Base-by-base conservation (phyloP, 2,329 filamentous ascomycete species). In the Xylariaceae sp. region DNA sequence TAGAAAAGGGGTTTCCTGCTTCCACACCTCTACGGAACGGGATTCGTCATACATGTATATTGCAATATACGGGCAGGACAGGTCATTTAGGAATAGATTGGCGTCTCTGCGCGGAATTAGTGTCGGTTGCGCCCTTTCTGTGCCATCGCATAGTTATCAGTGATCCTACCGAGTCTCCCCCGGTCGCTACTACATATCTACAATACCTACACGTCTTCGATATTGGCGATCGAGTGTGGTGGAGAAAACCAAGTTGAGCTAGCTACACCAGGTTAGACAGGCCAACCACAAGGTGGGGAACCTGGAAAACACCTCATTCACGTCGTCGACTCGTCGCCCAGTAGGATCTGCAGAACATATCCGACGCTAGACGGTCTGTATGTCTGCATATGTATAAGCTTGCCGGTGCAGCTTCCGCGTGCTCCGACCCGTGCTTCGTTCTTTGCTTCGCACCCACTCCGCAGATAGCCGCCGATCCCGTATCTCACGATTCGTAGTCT, bases 401-500 rank as follows among this genome's bases (percentile, higher is more conserved):
- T 43, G 2, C 22, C 47, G 4, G 37, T 57, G 42, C 41, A 15
- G 47, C 30, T 21, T 49, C 34, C 16, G 21, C 15, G 16, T 21
- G 16, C 47, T 26, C 30, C 15, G 47, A 40, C 12, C 10, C 43
- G 16, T 34, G 44, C n/a, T n/a, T n/a, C n/a, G n/a, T n/a, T n/a
- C n/a, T 16, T 40, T n/a, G 13, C 2, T 39, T 13, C 29, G 32
- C 36, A 19, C 21, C 18, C 22, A 41, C 26, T 40, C n/a, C 45
- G 47, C 40, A 45, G 54, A 41, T 54, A 43, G 29, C 52, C 47
- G 42, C 16, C 18, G 43, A 21, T 43, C 19, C 44, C 60, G 53
- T 57, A 53, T 21, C 5, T 10, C 8, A 48, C 55, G 57, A 56
- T 49, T 54, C 55, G 59, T 56, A 57, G 58, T 60, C 56, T 56